Evolutionary conservation across 768 basidiomycete species (phyloP).

Genomic region (Macrolepiota dolichaula): DNA sequence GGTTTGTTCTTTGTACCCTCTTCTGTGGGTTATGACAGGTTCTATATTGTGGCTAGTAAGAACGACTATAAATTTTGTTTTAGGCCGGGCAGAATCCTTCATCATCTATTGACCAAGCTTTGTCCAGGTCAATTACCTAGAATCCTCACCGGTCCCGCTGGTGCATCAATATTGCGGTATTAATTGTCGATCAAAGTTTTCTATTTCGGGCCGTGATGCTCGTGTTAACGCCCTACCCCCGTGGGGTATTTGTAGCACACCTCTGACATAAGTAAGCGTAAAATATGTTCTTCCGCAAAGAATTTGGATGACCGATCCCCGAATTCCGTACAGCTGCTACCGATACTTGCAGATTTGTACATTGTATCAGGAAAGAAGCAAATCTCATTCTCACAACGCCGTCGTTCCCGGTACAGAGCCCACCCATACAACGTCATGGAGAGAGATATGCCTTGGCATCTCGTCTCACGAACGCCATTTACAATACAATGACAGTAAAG

Average conservation of each 20-base stretch:
- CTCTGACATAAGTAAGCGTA: neutral
- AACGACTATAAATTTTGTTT: neutral
- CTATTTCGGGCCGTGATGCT: neutral
- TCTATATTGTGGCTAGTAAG: neutral
- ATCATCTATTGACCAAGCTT: neutral
- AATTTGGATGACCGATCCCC: neutral
- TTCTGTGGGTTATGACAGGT: neutral
- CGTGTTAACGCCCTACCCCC: too few species aligned
- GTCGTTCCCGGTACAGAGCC: too few species aligned
- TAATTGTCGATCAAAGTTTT: neutral
- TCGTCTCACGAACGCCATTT: neutral
- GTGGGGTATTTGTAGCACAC: neutral
- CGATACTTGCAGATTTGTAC: neutral
- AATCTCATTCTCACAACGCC: too few species aligned
- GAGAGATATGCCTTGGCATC: constrained; percentile 17
- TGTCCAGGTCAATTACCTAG: neutral
- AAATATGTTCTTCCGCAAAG: neutral
- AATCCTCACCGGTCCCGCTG: neutral
- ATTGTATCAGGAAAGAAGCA: too few species aligned
- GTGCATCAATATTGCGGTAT: neutral
- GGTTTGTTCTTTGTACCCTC: neutral
- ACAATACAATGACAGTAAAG: neutral
- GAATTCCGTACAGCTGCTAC: neutral
- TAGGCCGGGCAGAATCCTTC: neutral
- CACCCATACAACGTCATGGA: neutral